Conservation (phyloP, 2,329 filamentous ascomycete genomes). For the Aphanocladium album region DNA sequence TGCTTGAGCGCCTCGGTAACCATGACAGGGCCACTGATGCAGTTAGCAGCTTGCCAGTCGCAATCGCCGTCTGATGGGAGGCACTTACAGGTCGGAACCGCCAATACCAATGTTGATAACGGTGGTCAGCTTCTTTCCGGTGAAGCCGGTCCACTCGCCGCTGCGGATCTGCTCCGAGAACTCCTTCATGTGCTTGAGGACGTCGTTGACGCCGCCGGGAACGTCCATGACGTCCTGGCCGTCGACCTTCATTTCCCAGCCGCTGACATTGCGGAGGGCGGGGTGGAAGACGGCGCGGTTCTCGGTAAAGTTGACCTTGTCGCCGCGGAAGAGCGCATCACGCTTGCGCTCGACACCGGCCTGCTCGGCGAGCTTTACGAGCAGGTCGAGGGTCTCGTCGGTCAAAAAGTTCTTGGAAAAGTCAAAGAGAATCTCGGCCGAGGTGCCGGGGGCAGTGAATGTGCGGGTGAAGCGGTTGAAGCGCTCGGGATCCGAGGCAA, state of each 20-base stretch:
- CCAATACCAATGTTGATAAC: constrained; percentile 98
- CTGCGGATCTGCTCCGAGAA: constrained; percentile 93
- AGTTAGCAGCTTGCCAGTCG: constrained; percentile 24
- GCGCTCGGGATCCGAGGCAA: constrained; percentile 79
- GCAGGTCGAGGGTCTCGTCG: constrained; percentile 81
- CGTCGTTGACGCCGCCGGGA: constrained; percentile 81
- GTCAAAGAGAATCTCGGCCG: constrained; percentile 91
- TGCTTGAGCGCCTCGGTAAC: constrained; percentile 95
- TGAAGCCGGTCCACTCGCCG: constrained; percentile 94
- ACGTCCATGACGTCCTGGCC: constrained; percentile 89
- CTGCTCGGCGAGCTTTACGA: constrained; percentile 87
- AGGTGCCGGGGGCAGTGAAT: constrained; percentile 75
- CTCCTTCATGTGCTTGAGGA: constrained; percentile 96
- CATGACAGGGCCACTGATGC: constrained; percentile 88
- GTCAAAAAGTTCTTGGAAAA: constrained; percentile 99
- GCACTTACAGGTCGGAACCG: constrained; percentile 88
- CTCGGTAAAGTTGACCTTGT: constrained; percentile 99
- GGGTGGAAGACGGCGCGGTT: constrained; percentile 92
- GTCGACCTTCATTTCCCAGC: constrained; percentile 77
- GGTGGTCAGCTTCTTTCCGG: constrained; percentile 93
- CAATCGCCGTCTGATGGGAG: neutral
- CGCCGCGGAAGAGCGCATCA: constrained; percentile 94
- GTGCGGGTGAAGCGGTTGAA: constrained; percentile 87
- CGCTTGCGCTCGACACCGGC: constrained; percentile 88
- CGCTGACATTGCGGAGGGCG: constrained; percentile 84